A percentile compares a stretch with the other conserved stretches of the same genome.
These are phyloP conservation scores for Phytophthora melonis DNA, from an alignment of 352 stramenopile species.

Conservation along the genomic window DNA sequence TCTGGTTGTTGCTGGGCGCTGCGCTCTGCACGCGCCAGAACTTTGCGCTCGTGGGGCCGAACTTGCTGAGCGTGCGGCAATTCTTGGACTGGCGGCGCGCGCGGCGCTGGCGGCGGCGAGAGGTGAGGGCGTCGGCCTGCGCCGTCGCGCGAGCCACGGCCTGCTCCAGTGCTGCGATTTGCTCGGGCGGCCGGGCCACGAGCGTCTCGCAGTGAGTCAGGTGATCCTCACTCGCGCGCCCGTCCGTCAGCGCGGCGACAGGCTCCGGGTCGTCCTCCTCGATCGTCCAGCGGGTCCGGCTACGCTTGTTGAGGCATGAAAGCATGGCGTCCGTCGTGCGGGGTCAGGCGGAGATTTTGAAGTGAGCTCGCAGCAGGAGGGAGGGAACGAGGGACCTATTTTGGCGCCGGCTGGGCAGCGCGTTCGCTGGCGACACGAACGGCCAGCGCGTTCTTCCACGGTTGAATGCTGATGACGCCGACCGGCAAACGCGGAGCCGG, in stretches of 20 bases:
- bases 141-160: conserved; percentile 8
- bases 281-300: conserved; percentile 17
- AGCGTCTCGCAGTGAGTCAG: conserved; percentile 3
- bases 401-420: not conserved
- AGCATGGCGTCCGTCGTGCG: conserved; percentile 12
- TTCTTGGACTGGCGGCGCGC: conserved; percentile 49
- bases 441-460: not conserved
- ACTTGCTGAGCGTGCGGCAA: conserved; percentile 49
- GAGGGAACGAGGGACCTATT: conserved; percentile 1
- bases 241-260: not conserved
- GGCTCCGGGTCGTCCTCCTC: not conserved
- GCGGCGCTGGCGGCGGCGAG: conserved; percentile 8
- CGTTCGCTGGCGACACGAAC: conserved; percentile 1
- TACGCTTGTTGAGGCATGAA: conserved; percentile 31
- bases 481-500: not conserved
- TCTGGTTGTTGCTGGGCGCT: conserved; percentile 23
- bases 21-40: conserved; percentile 43
- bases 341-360: not conserved
- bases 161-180: conserved; percentile 16
- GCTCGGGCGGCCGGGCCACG: not conserved
- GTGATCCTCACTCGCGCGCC: not conserved
- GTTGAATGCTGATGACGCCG: too few species aligned
- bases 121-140: conserved; percentile 12
- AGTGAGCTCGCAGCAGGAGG: conserved; percentile 8
- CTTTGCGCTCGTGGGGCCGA: conserved; percentile 35